A percentile compares a stretch with the other conserved stretches of the same genome.
Evolutionary conservation across 2,329 filamentous ascomycete species (phyloP).

Genomic region (Colletotrichum liaoningense): DNA sequence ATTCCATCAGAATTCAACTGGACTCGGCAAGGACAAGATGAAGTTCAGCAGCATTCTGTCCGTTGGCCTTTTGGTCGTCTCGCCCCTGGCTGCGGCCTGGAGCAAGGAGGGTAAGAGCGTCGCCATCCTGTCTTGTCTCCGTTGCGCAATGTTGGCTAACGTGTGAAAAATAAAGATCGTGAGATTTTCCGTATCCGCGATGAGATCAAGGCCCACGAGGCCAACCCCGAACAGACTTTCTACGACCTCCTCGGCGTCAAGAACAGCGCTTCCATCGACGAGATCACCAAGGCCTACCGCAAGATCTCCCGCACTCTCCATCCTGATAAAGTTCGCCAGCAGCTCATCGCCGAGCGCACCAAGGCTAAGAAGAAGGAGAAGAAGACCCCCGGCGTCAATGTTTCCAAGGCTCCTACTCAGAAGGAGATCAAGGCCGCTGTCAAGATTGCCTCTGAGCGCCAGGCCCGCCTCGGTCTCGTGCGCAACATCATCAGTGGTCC

Average conservation of each 20-base stretch:
- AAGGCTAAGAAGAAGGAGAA: slow-evolving; percentile 62
- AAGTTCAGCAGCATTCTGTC: slow-evolving; percentile 74
- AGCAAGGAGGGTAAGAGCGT: slow-evolving; percentile 79
- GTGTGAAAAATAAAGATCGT: slow-evolving; percentile 72
- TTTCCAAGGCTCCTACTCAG: slow-evolving; percentile 77
- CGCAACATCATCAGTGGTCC: slow-evolving; percentile 86
- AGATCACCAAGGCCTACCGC: slow-evolving; percentile 94
- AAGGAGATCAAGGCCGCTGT: slow-evolving; percentile 81
- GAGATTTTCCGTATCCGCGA: slow-evolving; percentile 97
- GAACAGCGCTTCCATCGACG: slow-evolving; percentile 80
- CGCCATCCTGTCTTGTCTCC: not conserved
- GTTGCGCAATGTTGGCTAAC: slow-evolving; percentile 18
- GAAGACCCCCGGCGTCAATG: slow-evolving; percentile 70
- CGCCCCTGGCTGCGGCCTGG: slow-evolving; percentile 79
- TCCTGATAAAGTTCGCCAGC: slow-evolving; percentile 94
- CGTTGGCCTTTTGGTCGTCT: slow-evolving; percentile 76
- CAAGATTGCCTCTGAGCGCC: slow-evolving; percentile 85
- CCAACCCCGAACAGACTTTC: slow-evolving; percentile 82
- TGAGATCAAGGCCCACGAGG: slow-evolving; percentile 80
- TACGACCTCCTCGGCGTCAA: slow-evolving; percentile 91
- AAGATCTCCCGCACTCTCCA: slow-evolving; percentile 86
- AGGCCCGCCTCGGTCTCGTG: slow-evolving; percentile 86
- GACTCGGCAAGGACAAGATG: slow-evolving; percentile 67
- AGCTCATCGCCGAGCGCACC: slow-evolving; percentile 78
- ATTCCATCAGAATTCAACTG: not conserved